Percentiles rank a stretch among this genome's conserved stretches.
Evolutionary conservation across 805 yeast species (phyloP).

Genomic region (Helenozyma baotianmanensis): DNA sequence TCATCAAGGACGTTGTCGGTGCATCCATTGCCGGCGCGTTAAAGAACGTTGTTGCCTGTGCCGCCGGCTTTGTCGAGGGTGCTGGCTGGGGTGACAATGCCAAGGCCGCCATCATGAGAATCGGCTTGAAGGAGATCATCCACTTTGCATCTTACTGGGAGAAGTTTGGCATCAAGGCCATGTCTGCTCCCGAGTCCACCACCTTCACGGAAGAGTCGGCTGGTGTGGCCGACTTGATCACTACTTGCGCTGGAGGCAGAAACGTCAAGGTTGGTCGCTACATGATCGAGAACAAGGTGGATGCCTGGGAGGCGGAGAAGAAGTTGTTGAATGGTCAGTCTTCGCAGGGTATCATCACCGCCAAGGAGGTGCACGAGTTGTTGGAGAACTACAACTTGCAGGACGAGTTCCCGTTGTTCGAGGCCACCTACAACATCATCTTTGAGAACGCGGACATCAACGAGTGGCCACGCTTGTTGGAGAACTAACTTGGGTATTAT

Average conservation of each 20-base stretch:
- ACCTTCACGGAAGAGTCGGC: constrained; percentile 44
- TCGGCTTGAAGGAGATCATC: constrained; percentile 40
- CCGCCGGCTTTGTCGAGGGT: constrained; percentile 46
- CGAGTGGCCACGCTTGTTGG: constrained; percentile 39
- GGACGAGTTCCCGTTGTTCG: constrained; percentile 41
- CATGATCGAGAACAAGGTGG: constrained; percentile 40
- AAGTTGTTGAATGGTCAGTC: constrained; percentile 42
- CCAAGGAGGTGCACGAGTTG: constrained; percentile 45
- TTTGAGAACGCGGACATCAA: constrained; percentile 38
- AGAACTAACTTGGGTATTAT: constrained; percentile 10
- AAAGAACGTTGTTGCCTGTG: constrained; percentile 43
- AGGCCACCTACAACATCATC: constrained; percentile 41
- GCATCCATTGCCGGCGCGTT: constrained; percentile 45
- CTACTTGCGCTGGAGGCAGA: constrained; percentile 46
- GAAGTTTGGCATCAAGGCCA: constrained; percentile 19
- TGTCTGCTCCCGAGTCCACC: constrained; percentile 32
- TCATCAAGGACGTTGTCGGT: constrained; percentile 43
- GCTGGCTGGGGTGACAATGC: constrained; percentile 49
- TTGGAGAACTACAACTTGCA: constrained; percentile 30
- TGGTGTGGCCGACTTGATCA: constrained; percentile 46
- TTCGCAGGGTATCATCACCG: constrained; percentile 44
- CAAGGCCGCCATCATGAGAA: constrained; percentile 45
- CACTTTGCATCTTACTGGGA: constrained; percentile 31
- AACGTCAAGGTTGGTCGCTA: constrained; percentile 44
- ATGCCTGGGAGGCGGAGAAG: constrained; percentile 41